These are phyloP conservation scores for Pyrenochaeta sp. DNA, from an alignment of 2,329 filamentous ascomycete genomes.

Conservation along the genomic window DNA sequence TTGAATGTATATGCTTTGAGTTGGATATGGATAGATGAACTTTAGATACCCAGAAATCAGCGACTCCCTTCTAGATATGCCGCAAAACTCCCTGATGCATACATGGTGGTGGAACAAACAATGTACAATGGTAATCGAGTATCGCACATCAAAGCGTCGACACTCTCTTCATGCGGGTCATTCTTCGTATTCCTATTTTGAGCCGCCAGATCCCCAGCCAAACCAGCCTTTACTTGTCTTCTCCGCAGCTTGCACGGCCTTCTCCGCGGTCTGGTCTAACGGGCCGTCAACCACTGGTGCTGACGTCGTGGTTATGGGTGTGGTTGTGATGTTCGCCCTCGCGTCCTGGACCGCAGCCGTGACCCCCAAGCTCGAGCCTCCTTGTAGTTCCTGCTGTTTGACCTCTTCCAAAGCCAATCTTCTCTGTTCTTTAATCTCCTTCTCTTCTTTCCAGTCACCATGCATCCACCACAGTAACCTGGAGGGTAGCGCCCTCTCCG, in stretches of 20 bases:
- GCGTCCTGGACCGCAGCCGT: slow-evolving; percentile 44
- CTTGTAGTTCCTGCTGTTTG: slow-evolving; percentile 35
- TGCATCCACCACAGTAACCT: slow-evolving; percentile 46
- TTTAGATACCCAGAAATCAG: slow-evolving; percentile 34
- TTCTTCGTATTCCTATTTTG: slow-evolving; percentile 37
- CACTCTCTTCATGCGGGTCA: slow-evolving; percentile 2
- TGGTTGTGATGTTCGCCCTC: slow-evolving; percentile 28
- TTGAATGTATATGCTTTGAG: background rate
- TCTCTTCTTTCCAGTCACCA: slow-evolving; percentile 49
- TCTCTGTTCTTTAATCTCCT: slow-evolving; percentile 44
- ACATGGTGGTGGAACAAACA: slow-evolving; percentile 42
- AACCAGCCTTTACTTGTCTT: slow-evolving; percentile 54
- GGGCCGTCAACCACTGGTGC: slow-evolving; percentile 52
- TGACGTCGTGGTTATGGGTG: slow-evolving; percentile 32
- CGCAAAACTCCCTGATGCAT: slow-evolving; percentile 42
- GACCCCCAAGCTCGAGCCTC: slow-evolving; percentile 27
- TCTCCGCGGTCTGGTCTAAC: slow-evolving; percentile 55
- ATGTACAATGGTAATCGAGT: slow-evolving; percentile 41
- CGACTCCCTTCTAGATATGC: slow-evolving; percentile 27
- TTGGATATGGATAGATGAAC: slow-evolving; percentile 32
- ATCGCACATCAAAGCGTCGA: slow-evolving; percentile 37
- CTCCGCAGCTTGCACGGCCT: slow-evolving; percentile 45
- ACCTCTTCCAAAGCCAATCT: slow-evolving; percentile 40
- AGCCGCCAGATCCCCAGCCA: slow-evolving; percentile 53
- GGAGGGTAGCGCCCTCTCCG: slow-evolving; percentile 39